Evolutionary conservation across 305 asterid species (phyloP).

Genomic region (Fraxinus nigra): DNA sequence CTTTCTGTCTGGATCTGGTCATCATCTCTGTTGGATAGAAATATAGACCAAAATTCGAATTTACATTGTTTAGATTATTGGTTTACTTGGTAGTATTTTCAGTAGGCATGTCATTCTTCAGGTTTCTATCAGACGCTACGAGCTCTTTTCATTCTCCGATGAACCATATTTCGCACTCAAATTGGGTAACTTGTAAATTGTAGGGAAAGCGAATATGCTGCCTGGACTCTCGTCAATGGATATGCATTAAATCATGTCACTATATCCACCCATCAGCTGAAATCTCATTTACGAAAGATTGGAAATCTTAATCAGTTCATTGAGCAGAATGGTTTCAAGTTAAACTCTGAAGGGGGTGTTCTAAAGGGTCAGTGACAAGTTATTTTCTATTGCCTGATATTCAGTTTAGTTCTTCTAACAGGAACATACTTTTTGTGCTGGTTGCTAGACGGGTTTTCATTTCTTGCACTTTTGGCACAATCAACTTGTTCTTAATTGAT

Average conservation of each 20-base stretch:
- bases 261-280: constrained; percentile 74
- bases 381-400: constrained; percentile 3
- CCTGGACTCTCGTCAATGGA: constrained; percentile 95
- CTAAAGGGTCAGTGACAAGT: constrained; percentile 64
- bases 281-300: constrained; percentile 55
- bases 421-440: background rate
- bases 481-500: background rate
- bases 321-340: constrained; percentile 74
- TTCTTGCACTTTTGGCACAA: background rate
- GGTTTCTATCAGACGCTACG: background rate
- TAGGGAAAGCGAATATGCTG: constrained; percentile 99
- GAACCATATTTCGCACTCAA: background rate
- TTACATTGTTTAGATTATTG: background rate
- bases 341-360: constrained; percentile 90
- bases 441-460: background rate
- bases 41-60: background rate
- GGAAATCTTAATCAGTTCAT: constrained; percentile 63
- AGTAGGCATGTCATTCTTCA: background rate
- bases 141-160: background rate
- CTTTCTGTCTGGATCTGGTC: background rate
- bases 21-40: background rate
- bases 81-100: background rate
- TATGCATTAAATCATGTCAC: constrained; percentile 81
- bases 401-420: background rate
- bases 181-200: constrained; percentile 19